Base-by-base conservation (phyloP, 2,329 filamentous ascomycete species). In the Coniella lustricola region DNA sequence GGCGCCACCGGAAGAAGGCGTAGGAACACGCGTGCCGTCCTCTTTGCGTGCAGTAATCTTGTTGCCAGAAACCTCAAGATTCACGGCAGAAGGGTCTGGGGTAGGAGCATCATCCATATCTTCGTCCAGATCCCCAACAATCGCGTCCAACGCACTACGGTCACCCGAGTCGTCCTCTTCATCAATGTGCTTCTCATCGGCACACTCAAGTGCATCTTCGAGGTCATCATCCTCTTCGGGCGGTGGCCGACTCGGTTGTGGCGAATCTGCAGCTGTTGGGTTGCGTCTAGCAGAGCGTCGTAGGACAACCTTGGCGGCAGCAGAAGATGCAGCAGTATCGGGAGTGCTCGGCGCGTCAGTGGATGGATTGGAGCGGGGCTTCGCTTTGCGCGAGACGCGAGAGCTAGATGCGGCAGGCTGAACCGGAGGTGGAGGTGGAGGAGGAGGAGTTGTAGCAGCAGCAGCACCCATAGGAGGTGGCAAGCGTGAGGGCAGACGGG, bases 41-140 rank as follows among this genome's bases (percentile, higher is more conserved):
- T 96, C 91, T 60, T 93, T 91, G 44, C 86, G 85, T 34, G 91
- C 91, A 1, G 88, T 95, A 13, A 96, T 85, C 61, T 89, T 94
- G 13, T 90, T 91, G 17, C 84, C 86, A 34, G 84, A 90, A 36
- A 96, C 81, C 65, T 97, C 91, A 63, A 98, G 79, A 59, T 89
- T 96, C 29, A 97, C 89, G 5, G 93, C 90, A 3, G 87, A 85
- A 2, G 90, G 87, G 57, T 93, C 88, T 7, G 85, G 77, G n/a
- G 78, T 74, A n/a, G 72, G 69, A 2, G 79, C 78, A 48, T 85
- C 84, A 44, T 88, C 82, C 65, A 91, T 83, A 29, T 90, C 88
- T 53, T 91, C 87, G 48, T 96, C 89, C 1, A 96, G 71, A 56
- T 94, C 88, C 51, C 90, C 89, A n/a, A 96, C 84, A 52, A 97